Evolutionary conservation across 225 moss, liverwort and hornwort species (phyloP).

Genomic region (Antitrichia curtipendula): DNA sequence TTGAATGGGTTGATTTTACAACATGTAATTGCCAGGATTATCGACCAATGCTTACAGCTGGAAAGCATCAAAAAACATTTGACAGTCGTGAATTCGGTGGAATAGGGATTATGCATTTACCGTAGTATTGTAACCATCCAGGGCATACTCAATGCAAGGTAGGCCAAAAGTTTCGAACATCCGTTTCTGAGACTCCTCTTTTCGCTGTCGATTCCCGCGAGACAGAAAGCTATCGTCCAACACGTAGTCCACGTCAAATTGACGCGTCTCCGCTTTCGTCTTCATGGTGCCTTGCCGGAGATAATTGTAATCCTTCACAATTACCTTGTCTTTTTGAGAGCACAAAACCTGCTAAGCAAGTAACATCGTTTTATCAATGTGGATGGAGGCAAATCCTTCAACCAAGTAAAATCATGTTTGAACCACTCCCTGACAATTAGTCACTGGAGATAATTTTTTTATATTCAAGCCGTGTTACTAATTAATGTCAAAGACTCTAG

Average conservation of each 20-base stretch:
- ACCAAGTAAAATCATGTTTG: neutral
- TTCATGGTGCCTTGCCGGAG: constrained; percentile 6
- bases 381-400: neutral
- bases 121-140: constrained; percentile 73
- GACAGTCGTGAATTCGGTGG: neutral
- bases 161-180: constrained; percentile 63
- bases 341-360: constrained; percentile 49
- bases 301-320: constrained; percentile 63
- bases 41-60: neutral
- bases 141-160: constrained; percentile 68
- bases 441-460: neutral
- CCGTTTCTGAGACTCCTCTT: constrained; percentile 58
- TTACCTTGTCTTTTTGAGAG: constrained; percentile 50
- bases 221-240: constrained; percentile 69
- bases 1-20: neutral
- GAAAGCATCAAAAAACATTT: neutral
- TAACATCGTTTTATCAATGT: neutral
- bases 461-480: neutral
- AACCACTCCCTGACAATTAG: neutral
- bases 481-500: neutral
- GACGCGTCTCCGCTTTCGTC: constrained; percentile 25
- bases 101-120: constrained; percentile 6
- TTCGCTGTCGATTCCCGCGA: constrained; percentile 36
- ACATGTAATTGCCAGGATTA: neutral
- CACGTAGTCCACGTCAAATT: constrained; percentile 63